Evolutionary conservation across 2,329 filamentous ascomycete species (phyloP), one percentile per base, ranked within the genome.

Genomic region (Ophidiomyces ophidiicola): DNA sequence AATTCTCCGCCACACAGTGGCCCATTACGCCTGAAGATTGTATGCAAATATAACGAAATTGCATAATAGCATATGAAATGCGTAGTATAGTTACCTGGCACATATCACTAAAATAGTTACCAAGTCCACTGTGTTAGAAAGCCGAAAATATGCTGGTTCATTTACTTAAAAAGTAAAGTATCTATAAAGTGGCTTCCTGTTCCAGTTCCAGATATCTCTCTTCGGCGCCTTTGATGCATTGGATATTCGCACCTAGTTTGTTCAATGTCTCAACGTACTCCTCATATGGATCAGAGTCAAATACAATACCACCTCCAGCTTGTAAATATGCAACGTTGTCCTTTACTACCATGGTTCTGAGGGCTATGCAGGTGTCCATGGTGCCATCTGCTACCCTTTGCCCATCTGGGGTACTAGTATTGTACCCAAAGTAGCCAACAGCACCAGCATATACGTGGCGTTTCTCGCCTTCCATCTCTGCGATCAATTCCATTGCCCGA

Each of bases 201-300:
- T 65, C 58, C 50, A 62, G 44, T 35, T 56, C 67, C 46, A 69
- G 55, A 58, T 79, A 76, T 57, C 72, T 68, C 57, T 80, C 71
- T 65, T 94, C 88, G 1, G 87, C 88, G 36, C 78, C 75, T 43
- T 78, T 80, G 58, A 96, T 87, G 62, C 84, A 90, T 50, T 81
- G 74, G 68, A 92, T 85, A 59, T 93, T 93, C 31, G 85, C 83
- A 18, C 82, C 78, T 33, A 94, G 68, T 71, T 98, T 98, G 68
- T 98, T 96, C 66, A 90, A 84, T 48, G 92, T 94, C 72, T 96
- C 85, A 62, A 88, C 75, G 70, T 87, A 94, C 62, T 96, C 90
- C 48, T 94, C 84, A 52, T 82, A 80, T 23, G 73, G 81, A 56
- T 93, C 87, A 28, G 83, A 92, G 61, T 96, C 90, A 55, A 88